Evolutionary conservation across 129 eudicot species (phyloP).

Genomic region (Scalesia atractyloides): DNA sequence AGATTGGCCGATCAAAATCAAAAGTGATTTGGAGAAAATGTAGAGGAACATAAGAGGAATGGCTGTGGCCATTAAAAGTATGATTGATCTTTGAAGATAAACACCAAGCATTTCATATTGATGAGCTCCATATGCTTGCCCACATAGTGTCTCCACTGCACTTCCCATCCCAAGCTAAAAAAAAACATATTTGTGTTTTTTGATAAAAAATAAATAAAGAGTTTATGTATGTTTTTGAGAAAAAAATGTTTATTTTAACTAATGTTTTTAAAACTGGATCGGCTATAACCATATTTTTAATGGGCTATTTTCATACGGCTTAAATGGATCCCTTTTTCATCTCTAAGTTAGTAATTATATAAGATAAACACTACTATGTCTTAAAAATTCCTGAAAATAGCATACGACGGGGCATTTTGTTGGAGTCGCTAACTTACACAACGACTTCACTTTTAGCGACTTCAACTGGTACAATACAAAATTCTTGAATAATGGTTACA

Average conservation of each 20-base stretch:
- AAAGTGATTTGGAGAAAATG: slow-evolving; percentile 42
- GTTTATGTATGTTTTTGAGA: not conserved
- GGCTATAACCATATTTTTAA: too few species aligned
- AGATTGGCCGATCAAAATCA: slow-evolving; percentile 47
- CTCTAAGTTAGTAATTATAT: too few species aligned
- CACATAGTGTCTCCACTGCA: slow-evolving; percentile 53
- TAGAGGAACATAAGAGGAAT: slow-evolving; percentile 46
- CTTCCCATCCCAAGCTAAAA: slow-evolving; percentile 61
- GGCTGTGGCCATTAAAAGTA: slow-evolving; percentile 40
- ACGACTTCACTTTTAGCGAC: too few species aligned
- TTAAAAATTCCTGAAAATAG: too few species aligned
- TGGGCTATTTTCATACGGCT: too few species aligned
- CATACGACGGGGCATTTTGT: too few species aligned
- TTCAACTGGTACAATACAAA: too few species aligned
- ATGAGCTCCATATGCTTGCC: slow-evolving; percentile 56
- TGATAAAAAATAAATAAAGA: not conserved
- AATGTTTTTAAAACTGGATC: not conserved
- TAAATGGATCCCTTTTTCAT: too few species aligned
- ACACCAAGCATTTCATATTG: slow-evolving; percentile 50
- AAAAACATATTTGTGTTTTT: not conserved
- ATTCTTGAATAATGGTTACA: too few species aligned
- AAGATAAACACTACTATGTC: too few species aligned
- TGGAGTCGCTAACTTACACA: too few species aligned
- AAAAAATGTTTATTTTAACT: not conserved
- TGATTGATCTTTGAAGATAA: slow-evolving; percentile 51